These are phyloP conservation scores for Fistulinella staudtii DNA, from an alignment of 1,284 basidiomycete genomes.

Conservation along the genomic window DNA sequence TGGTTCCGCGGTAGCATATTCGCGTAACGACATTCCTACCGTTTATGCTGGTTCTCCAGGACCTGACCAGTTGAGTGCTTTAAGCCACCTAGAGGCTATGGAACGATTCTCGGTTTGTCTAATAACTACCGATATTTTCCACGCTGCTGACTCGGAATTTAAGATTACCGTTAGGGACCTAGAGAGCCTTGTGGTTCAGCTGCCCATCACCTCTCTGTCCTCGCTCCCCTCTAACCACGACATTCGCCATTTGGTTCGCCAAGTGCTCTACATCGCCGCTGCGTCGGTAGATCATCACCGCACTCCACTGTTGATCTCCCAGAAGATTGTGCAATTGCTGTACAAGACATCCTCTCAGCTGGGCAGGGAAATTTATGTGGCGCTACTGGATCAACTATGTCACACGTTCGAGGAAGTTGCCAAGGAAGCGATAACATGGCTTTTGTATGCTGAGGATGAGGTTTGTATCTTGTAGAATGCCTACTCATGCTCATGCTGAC, in stretches of 20 bases:
- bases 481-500: constrained; percentile 13
- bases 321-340: constrained; percentile 86
- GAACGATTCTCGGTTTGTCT: constrained; percentile 65
- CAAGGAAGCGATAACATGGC: constrained; percentile 96
- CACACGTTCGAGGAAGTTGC: constrained; percentile 88
- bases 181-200: constrained; percentile 71
- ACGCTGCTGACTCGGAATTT: constrained; percentile 4
- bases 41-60: constrained; percentile 52
- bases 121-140: not conserved
- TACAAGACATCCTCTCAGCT: constrained; percentile 84
- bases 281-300: constrained; percentile 79
- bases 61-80: constrained; percentile 40
- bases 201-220: constrained; percentile 63
- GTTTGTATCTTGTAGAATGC: constrained; percentile 41
- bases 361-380: constrained; percentile 88
- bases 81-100: constrained; percentile 69
- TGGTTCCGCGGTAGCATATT: constrained; percentile 57
- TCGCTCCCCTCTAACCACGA: constrained; percentile 81
- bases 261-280: constrained; percentile 75
- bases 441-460: constrained; percentile 96
- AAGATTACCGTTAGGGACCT: constrained; percentile 73
- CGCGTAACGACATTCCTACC: constrained; percentile 40
- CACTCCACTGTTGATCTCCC: constrained; percentile 89
- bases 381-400: constrained; percentile 87
- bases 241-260: constrained; percentile 77